These are phyloP conservation scores for Aspergillus niger DNA, from an alignment of 2,329 filamentous ascomycete species.

Conservation along the genomic window DNA sequence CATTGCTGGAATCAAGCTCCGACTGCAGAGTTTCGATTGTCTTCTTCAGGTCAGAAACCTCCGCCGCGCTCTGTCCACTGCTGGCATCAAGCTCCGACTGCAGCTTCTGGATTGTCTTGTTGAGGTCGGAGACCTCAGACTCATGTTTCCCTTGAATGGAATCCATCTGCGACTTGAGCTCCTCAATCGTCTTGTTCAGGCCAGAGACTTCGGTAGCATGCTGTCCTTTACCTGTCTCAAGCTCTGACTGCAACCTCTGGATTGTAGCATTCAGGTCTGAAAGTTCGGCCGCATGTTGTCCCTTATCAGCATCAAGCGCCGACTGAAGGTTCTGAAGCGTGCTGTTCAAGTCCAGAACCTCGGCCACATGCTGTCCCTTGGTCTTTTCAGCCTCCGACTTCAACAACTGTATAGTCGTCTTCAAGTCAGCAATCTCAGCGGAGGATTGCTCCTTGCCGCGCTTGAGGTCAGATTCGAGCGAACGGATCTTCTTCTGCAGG, in stretches of 20 bases:
- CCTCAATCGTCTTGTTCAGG: slow-evolving; percentile 39
- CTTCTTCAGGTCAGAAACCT: slow-evolving; percentile 61
- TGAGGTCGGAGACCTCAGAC: slow-evolving; percentile 60
- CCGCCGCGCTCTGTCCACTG: slow-evolving; percentile 53
- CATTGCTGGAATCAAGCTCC: slow-evolving; percentile 51
- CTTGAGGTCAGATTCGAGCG: slow-evolving; percentile 54
- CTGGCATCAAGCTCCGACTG: slow-evolving; percentile 45
- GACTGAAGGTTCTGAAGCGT: slow-evolving; percentile 61
- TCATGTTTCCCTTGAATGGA: slow-evolving; percentile 55
- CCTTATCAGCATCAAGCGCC: slow-evolving; percentile 33
- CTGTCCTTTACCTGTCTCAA: slow-evolving; percentile 50
- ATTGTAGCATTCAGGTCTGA: slow-evolving; percentile 62
- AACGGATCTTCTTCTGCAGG: slow-evolving; percentile 61
- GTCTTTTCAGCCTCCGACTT: slow-evolving; percentile 54
- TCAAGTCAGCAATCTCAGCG: slow-evolving; percentile 61
- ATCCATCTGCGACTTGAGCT: slow-evolving; percentile 50
- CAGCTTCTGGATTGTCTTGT: slow-evolving; percentile 58
- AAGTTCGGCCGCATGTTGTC: slow-evolving; percentile 58
- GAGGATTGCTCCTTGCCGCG: slow-evolving; percentile 55
- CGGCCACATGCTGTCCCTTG: slow-evolving; percentile 62
- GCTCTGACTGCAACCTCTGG: slow-evolving; percentile 55
- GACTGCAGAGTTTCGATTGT: slow-evolving; percentile 61
- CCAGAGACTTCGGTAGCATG: slow-evolving; percentile 60
- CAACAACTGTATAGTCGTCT: slow-evolving; percentile 59
- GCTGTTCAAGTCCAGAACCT: slow-evolving; percentile 61